Base-by-base conservation (phyloP, 1,284 basidiomycete genomes). In the Hemileia vastatrix region DNA sequence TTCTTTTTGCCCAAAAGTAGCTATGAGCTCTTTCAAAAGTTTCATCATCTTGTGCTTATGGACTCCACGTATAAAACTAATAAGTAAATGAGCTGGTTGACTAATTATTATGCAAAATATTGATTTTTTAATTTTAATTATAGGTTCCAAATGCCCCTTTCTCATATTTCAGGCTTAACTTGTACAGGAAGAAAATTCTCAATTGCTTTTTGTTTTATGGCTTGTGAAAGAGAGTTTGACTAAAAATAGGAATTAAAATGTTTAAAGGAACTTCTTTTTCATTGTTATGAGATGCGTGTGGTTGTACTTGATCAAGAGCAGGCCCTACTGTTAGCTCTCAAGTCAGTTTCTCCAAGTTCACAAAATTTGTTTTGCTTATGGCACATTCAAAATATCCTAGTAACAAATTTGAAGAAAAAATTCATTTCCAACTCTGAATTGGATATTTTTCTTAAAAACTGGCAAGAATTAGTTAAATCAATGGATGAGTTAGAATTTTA, bases 181-280 rank as follows among this genome's bases (percentile, higher is more conserved):
- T n/a, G n/a, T n/a, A n/a, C n/a, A n/a, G n/a, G n/a, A n/a, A n/a
- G n/a, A n/a, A n/a, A n/a, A n/a, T n/a, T n/a, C n/a, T n/a, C n/a
- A n/a, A n/a, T n/a, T n/a, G n/a, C n/a, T n/a, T 54, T 54, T n/a
- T 57, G 55, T 21, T 57, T 57, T 36, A 11, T 49, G 6, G 33
- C 43, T 3, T 19, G 24, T 23, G 55, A 57, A 36, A 23, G 48
- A n/a, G 27, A 57, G 8, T 6, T 15, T 5, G 27, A 57, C 15
- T 57, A 49, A n/a, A 4, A 8, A 9, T 57, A 27, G 55, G 55
- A 43, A 6, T 21, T 57, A 4, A 18, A 57, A 4, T 27, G 49
- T 24, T 45, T 57, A 6, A 15, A 19, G 13, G 11, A 33, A 6
- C 6, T n/a, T 19, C 18, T 48, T 1, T 19, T 19, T 9, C 43